Percentiles rank a stretch among this genome's conserved stretches.
Conservation (phyloP, 352 stramenopile genomes). For the Globisporangium alternatum region DNA sequence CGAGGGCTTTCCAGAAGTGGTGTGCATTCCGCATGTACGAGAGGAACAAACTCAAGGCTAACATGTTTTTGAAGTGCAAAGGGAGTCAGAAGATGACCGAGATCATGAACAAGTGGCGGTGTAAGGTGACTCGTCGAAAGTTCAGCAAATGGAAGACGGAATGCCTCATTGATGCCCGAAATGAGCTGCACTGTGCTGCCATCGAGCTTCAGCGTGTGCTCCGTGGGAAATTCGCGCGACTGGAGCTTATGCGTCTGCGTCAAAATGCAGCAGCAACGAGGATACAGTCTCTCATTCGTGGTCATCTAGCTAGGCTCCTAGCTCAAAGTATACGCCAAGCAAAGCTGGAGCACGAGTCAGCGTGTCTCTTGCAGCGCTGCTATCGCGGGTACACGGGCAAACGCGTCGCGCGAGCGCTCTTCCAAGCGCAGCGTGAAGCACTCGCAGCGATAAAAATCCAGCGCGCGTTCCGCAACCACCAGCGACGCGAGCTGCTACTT, state of each 20-base stretch:
- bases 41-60: constrained; percentile 73
- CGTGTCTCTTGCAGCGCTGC: constrained; percentile 56
- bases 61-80: constrained; percentile 85
- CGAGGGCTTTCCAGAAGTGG: constrained; percentile 73
- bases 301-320: constrained; percentile 28
- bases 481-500: constrained; percentile 48
- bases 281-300: constrained; percentile 58
- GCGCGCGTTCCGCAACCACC: constrained; percentile 59
- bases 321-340: constrained; percentile 25
- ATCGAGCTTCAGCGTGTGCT: constrained; percentile 71
- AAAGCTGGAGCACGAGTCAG: constrained; percentile 45
- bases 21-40: constrained; percentile 60
- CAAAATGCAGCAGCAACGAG: constrained; percentile 30
- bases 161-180: constrained; percentile 42
- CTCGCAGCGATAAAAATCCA: constrained; percentile 64
- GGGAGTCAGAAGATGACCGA: constrained; percentile 61
- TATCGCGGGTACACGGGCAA: constrained; percentile 82
- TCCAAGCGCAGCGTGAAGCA: constrained; percentile 57
- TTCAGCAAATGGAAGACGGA: constrained; percentile 53
- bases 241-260: constrained; percentile 20
- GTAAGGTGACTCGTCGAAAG: constrained; percentile 41
- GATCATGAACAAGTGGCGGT: constrained; percentile 66
- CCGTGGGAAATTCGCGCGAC: constrained; percentile 44
- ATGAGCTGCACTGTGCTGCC: constrained; percentile 56
- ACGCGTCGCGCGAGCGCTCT: constrained; percentile 54